A percentile compares a stretch with the other conserved stretches of the same genome.
Evolutionary conservation across 2,329 filamentous ascomycete genomes (phyloP).

Genomic region (Coniochaeta ligniaria): DNA sequence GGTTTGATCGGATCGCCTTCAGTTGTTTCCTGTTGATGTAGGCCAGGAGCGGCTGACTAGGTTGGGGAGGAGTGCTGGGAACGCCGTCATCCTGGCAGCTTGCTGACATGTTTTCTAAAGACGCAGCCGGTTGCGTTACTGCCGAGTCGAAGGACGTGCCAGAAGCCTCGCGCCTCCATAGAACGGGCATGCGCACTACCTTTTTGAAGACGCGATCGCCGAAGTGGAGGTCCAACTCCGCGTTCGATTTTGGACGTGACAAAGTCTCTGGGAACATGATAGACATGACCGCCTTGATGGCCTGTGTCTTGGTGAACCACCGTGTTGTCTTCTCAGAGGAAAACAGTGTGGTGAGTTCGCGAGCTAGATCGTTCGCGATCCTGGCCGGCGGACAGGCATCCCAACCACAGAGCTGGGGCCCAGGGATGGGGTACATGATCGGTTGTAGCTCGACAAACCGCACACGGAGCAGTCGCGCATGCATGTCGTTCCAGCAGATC

Average conservation of each 20-base stretch:
- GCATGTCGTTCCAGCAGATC: conserved; percentile 48
- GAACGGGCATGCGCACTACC: conserved; percentile 38
- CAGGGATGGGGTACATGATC: conserved; percentile 33
- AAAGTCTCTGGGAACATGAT: conserved; percentile 33
- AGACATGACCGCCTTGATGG: conserved; percentile 35
- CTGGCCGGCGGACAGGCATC: conserved; percentile 25
- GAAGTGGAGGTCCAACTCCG: conserved; percentile 43
- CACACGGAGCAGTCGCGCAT: conserved; percentile 38
- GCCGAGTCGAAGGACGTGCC: conserved; percentile 25
- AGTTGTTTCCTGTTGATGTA: conserved; percentile 43
- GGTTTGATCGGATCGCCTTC: conserved; percentile 33
- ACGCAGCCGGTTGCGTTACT: conserved; percentile 23
- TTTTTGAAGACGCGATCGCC: conserved; percentile 36
- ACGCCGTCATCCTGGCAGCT: conserved; percentile 13
- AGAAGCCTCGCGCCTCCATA: conserved; percentile 37
- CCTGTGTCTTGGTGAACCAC: conserved; percentile 27
- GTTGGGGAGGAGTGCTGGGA: conserved; percentile 6
- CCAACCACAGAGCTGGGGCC: conserved; percentile 5
- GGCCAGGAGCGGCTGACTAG: conserved; percentile 26
- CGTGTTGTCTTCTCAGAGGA: conserved; percentile 25
- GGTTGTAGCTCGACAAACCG: conserved; percentile 35
- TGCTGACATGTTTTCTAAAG: conserved; percentile 15
- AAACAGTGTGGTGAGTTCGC: conserved; percentile 33
- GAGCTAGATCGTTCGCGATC: conserved; percentile 33
- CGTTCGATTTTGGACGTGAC: conserved; percentile 19